Conservation (phyloP, 352 stramenopile genomes). For the Globisporangium megalacanthum region DNA sequence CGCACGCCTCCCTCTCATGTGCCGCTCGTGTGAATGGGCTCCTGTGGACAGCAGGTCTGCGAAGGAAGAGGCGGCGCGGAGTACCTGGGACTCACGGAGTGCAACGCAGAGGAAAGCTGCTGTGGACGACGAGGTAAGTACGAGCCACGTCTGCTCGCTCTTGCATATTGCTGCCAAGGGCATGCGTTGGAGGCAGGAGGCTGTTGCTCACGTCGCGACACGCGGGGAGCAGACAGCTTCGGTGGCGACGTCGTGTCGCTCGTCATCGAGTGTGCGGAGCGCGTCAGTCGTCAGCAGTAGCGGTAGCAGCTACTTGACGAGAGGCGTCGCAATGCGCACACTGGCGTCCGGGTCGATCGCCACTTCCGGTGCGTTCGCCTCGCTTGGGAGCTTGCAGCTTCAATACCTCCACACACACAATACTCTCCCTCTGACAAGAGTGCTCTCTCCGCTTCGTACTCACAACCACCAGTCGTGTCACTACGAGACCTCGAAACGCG, state of each 20-base stretch:
- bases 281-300: background rate
- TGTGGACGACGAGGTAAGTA: background rate
- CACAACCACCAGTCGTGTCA: constrained; percentile 29
- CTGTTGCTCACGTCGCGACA: background rate
- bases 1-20: background rate
- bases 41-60: background rate
- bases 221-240: background rate
- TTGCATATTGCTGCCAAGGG: background rate
- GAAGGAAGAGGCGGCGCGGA: background rate
- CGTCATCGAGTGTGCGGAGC: background rate
- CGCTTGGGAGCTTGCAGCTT: background rate
- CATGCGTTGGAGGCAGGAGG: background rate
- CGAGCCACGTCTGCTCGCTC: background rate
- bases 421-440: background rate
- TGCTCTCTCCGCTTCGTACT: background rate
- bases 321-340: background rate
- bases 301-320: background rate
- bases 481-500: constrained; percentile 47
- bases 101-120: background rate
- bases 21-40: background rate
- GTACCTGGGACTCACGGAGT: background rate
- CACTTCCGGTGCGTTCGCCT: constrained; percentile 2
- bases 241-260: background rate
- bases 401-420: background rate
- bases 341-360: background rate